These are phyloP conservation scores for Hypoxylon intermedium DNA, from an alignment of 495 filamentous ascomycete species.

Conservation along the genomic window DNA sequence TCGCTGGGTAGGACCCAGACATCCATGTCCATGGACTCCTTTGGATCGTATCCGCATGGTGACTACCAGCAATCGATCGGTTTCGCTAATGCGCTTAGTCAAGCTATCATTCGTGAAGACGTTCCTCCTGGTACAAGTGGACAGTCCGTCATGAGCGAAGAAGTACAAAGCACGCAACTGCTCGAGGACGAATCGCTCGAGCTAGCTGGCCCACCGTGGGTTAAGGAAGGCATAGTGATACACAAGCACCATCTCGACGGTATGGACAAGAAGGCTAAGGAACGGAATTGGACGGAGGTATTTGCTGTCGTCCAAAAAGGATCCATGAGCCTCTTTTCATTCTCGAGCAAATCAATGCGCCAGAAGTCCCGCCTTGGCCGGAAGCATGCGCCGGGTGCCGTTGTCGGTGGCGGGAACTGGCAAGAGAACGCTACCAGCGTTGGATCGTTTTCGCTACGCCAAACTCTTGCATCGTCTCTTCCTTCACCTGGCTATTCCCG, in stretches of 20 bases:
- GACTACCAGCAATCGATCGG: conserved; percentile 97
- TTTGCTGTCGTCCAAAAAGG: conserved; percentile 99
- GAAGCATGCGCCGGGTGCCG: conserved; percentile 46
- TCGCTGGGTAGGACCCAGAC: conserved; percentile 88
- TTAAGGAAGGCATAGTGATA: conserved; percentile 93
- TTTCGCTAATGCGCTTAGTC: conserved; percentile 95
- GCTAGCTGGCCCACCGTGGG: conserved; percentile 91
- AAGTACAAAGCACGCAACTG: conserved; percentile 66
- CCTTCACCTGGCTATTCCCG: conserved; percentile 94
- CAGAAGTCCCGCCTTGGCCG: conserved; percentile 64
- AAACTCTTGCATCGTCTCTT: conserved; percentile 89
- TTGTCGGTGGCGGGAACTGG: conserved; percentile 95
- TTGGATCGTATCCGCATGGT: conserved; percentile 78
- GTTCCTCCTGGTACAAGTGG: conserved; percentile 62
- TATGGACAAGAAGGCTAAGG: conserved; percentile 87
- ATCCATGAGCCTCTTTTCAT: conserved; percentile 94
- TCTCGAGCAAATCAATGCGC: conserved; percentile 77
- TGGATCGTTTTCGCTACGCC: conserved; percentile 84
- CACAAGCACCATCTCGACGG: conserved; percentile 96
- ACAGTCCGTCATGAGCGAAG: conserved; percentile 59
- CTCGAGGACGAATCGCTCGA: conserved; percentile 92
- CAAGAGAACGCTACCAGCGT: conserved; percentile 90
- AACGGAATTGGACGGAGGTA: conserved; percentile 90
- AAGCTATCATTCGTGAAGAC: conserved; percentile 96
- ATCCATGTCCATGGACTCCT: conserved; percentile 87